Base-by-base conservation (phyloP, 495 filamentous ascomycete genomes). In the Penicillium chermesinum region DNA sequence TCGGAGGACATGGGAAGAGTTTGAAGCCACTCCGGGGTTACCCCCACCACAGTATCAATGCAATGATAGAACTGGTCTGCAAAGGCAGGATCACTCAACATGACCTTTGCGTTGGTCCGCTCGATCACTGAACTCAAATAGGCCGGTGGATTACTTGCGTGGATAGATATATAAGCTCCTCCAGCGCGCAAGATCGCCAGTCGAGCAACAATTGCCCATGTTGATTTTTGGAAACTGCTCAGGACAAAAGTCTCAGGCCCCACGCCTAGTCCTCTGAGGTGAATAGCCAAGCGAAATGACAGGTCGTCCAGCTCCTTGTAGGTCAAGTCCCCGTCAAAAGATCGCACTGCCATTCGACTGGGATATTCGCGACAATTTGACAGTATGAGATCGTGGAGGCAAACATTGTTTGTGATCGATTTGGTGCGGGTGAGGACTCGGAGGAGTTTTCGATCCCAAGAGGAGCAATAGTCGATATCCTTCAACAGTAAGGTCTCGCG, bases 151-250 rank as follows among this genome's bases (percentile, higher is more conserved):
- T 52, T 38, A n/a, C 20, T 22, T n/a, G 43, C 30, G 21, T 57
- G 43, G 15, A 57, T 39, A 7, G 41, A 37, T 3, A 57, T 37
- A 20, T 48, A 54, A 9, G 57, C 66, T 6, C 61, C 74, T 21
- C 79, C 78, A 9, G 79, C 63, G 43, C 77, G 77, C 59, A 81
- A 66, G 22, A 80, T 62, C n/a, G 65, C 79, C 9, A 83, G 30
- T 57, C 49, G 1, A 61, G 41, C 54, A 53, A 52, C 61, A 62
- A 17, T 60, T 61, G 32, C 16, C 74, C 73, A 76, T 39, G 62
- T 65, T 14, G 73, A 79, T 54, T 83, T 83, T 41, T 81, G 73
- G 33, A 82, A 77, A 48, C 71, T 78, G 20, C 82, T 55, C 0
- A 76, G 73, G 5, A 82, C 67, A 13, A 72, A 53, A 14, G 52